Percentiles rank a stretch among this genome's conserved stretches.
Evolutionary conservation across 2,329 filamentous ascomycete genomes (phyloP).

Genomic region (Harringtonia aguacate): DNA sequence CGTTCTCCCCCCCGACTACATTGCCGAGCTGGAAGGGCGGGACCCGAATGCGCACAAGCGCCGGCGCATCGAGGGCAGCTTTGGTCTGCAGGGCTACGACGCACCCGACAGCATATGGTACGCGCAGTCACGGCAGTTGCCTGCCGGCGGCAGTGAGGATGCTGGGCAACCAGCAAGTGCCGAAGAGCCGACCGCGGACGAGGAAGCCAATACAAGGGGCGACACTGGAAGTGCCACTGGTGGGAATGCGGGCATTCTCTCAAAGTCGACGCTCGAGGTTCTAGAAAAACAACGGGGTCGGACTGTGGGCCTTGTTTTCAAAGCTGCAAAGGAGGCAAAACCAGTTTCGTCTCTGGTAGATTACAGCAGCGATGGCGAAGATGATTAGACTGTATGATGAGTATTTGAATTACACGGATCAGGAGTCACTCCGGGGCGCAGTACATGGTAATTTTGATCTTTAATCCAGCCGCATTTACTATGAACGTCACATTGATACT

Average conservation of each 20-base stretch:
- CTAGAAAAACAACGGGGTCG: constrained; percentile 38
- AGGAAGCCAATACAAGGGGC: constrained; percentile 22
- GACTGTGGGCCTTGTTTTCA: constrained; percentile 41
- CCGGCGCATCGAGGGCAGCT: constrained; percentile 79
- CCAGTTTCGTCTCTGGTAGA: constrained; percentile 66
- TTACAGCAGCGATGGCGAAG: constrained; percentile 63
- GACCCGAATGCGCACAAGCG: constrained; percentile 81
- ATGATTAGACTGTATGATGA: too few relatives aligned
- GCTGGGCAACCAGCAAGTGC: constrained; percentile 8
- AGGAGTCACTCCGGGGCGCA: too few relatives aligned
- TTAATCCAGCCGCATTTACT: too few relatives aligned
- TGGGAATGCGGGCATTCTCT: constrained; percentile 60
- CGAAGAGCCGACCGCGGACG: constrained; percentile 46
- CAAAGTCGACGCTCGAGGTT: constrained; percentile 69
- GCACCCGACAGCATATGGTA: constrained; percentile 93
- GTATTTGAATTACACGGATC: too few relatives aligned
- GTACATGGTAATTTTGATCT: too few relatives aligned
- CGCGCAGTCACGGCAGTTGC: constrained; percentile 53
- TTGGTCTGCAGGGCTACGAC: constrained; percentile 84
- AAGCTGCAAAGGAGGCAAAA: constrained; percentile 40
- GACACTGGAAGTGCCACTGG: constrained; percentile 20
- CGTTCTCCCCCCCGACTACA: constrained; percentile 79
- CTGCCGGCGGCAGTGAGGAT: constrained; percentile 41
- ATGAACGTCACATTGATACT: too few relatives aligned
- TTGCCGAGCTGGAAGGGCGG: constrained; percentile 87